Evolutionary conservation across 1,139 yeast species (phyloP), one percentile per base, ranked within the genome.

Genomic region (Magnusiomyces suaveolens): DNA sequence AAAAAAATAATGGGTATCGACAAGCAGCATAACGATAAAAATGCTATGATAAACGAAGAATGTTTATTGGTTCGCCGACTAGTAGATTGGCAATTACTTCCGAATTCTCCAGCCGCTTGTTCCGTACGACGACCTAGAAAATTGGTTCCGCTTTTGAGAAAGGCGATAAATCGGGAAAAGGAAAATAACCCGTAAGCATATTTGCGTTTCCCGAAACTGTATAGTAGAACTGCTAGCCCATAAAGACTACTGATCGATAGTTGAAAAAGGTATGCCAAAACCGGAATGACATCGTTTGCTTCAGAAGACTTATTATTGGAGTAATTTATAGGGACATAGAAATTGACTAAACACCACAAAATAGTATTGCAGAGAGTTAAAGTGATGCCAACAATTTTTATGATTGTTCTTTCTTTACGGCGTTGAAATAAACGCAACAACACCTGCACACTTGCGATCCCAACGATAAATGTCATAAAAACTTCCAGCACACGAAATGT

Each of bases 381-480:
- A 0, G 75, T 59, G 0, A 80, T 69, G 0, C 96, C 96, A 16
- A 81, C 72, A 50, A 77, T 71, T 51, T 84, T 78, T 4, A 87
- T 78, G 39, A 81, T 69, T 52, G 85, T 71, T 64, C 83, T 82
- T 67, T 87, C 95, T 52, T 77, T 76, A 52, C 79, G 84, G 39
- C 95, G 74, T 54, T 80, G 79, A 64, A 85, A 87, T 44, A 87
- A 69, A 55, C 95, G 72, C 77, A 84, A 80, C 8, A 85, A 76
- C 32, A 87, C 83, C 63, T 85, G 90, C 0, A 87, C 86, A 65
- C 88, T 95, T 53, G 88, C 84, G 43, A 87, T 70, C 70, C 86
- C 88, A 18, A 85, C 72, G 1, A 85, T 65, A 2, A 84, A 68
- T 21, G 82, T 82, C 32, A 82, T 79, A 0, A 87, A 64, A 46